phyloP scores from a whole-genome alignment of 2,329 filamentous ascomycete genomes.

The Lizonia empirigonia region DNA sequence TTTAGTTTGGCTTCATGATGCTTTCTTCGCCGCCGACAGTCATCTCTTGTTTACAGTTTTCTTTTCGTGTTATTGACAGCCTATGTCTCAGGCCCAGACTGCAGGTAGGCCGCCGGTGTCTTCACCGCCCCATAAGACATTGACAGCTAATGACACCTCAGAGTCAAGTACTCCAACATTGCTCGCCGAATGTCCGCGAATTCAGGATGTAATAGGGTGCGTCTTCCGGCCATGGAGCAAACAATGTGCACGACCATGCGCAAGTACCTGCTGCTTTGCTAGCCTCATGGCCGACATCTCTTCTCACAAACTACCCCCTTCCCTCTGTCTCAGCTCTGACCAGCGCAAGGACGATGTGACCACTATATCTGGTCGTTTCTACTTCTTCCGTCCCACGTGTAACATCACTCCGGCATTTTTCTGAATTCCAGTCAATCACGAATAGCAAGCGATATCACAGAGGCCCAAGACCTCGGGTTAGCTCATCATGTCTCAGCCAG shows the following conservation, averaged over 20 bases:
- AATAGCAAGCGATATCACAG: conserved; percentile 7
- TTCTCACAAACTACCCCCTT: conserved; percentile 13
- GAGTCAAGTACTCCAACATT: background rate
- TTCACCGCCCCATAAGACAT: no score
- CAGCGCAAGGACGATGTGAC: conserved; percentile 14
- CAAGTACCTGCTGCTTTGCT: conserved; percentile 15
- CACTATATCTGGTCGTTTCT: conserved; percentile 32
- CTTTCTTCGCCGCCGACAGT: background rate
- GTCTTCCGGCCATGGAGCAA: background rate
- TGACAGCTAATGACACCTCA: no score
- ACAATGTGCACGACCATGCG: conserved; percentile 1
- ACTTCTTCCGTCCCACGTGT: conserved; percentile 24
- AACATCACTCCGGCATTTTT: conserved; percentile 20
- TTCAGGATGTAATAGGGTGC: background rate
- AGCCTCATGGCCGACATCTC: conserved; percentile 12
- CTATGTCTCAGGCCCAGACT: conserved; percentile 1
- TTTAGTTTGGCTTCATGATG: background rate
- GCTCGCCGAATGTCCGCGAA: background rate
- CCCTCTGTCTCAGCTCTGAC: conserved; percentile 33
- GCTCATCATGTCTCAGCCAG: conserved; percentile 30
- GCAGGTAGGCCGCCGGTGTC: background rate
- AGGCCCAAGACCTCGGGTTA: background rate
- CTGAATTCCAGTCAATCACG: conserved; percentile 1
- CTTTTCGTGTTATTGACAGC: background rate
- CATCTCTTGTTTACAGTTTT: background rate